Evolutionary conservation across 2,329 filamentous ascomycete species (phyloP).

Genomic region (Penicillium brasilianum): DNA sequence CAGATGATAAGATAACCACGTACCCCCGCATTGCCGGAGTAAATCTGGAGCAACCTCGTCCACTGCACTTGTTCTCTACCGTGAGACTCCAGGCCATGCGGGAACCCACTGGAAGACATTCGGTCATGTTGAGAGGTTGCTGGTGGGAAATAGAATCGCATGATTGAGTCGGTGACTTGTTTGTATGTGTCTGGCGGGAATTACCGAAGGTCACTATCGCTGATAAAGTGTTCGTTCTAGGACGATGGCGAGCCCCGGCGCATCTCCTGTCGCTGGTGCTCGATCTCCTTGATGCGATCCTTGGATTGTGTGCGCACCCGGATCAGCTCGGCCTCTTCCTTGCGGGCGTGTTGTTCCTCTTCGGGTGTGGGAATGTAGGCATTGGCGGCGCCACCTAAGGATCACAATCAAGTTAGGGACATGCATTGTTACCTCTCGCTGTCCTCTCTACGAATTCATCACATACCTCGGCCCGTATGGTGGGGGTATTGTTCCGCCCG

Average conservation of each 20-base stretch:
- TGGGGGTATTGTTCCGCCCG: conserved; percentile 47
- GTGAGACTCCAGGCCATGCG: background rate
- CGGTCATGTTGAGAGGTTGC: background rate
- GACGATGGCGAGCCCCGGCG: conserved; percentile 16
- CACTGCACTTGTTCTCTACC: background rate
- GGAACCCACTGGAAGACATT: background rate
- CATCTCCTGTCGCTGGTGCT: conserved; percentile 28
- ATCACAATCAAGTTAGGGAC: conserved; percentile 6
- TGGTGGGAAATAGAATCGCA: background rate
- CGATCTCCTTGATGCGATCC: conserved; percentile 36
- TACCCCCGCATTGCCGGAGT: conserved; percentile 6
- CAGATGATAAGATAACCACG: conserved; percentile 18
- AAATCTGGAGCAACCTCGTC: conserved; percentile 9
- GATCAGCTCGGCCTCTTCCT: conserved; percentile 43
- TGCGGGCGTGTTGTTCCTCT: conserved; percentile 33
- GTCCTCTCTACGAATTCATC: background rate
- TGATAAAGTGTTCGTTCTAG: background rate
- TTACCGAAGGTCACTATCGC: background rate
- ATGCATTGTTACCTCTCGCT: background rate
- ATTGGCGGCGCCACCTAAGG: conserved; percentile 44
- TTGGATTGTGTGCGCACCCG: conserved; percentile 37
- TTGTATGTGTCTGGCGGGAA: background rate
- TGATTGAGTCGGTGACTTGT: too few relatives aligned
- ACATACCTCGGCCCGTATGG: conserved; percentile 51
- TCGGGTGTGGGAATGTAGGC: conserved; percentile 38